Base-by-base conservation (phyloP, 2,329 filamentous ascomycete species). In the Scopulariopsis brevicaulis region DNA sequence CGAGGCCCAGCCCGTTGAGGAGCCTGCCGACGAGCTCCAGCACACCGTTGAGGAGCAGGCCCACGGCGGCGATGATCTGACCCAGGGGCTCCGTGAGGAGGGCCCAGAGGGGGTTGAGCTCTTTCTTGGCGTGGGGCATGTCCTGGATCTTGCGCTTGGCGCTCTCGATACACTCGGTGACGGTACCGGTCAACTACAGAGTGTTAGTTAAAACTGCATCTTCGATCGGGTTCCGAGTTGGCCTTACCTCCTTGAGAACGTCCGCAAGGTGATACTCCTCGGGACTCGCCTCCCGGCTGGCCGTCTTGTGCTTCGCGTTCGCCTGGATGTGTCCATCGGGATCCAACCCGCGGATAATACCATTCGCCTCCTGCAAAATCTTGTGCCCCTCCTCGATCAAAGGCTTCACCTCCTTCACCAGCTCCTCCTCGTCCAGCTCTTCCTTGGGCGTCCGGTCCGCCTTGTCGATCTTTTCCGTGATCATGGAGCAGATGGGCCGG, bases 81-180 rank as follows among this genome's bases (percentile, higher is more conserved):
- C 91, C 90, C 24, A 96, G 77, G 12, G 92, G 92, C 77, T 96
- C 90, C 40, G 84, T 84, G 15, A 94, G 76, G 54, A 96, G 77
- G 34, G 77, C 84, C 90, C 91, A 96, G 34, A 96, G 83, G 12
- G 92, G 91, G 75, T 93, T 96, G 60, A 96, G 80, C 77, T 93
- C 86, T 80, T 96, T 93, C 86, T 96, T 95, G 51, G 90, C 92
- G 64, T 95, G 88, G 6, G 92, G 91, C 89, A 96, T 94, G 67
- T 89, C 88, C 67, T 88, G 84, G 61, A 96, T 88, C 77, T 89
- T 89, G 76, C 87, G 89, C 83, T 92, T 94, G 28, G 89, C 88
- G 62, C 87, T 85, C 67, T 96, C 91, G 64, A 96, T 93, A 25
- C 86, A 90, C 65, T 86, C 84, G 53, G 88, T 86, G 24, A 96